Evolutionary conservation across 1,284 basidiomycete genomes (phyloP).

Genomic region (Stygiomarasmius scandens): DNA sequence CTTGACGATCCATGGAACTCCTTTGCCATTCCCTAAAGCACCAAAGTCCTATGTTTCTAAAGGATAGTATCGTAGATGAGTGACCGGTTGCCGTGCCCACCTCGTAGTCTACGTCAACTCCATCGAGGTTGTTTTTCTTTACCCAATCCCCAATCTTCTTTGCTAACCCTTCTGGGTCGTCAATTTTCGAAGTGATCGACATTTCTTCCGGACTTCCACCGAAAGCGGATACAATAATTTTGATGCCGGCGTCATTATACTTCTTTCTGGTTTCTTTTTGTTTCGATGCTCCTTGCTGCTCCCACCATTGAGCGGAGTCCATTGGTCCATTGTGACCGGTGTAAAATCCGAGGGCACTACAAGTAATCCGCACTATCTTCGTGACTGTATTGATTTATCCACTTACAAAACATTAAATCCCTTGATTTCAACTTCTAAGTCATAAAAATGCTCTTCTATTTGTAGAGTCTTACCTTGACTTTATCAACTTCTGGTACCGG

Average conservation of each 20-base stretch:
- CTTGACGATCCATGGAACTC: slow-evolving; percentile 1
- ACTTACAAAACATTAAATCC: slow-evolving; percentile 2
- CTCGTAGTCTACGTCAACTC: slow-evolving; percentile 12
- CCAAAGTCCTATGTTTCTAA: neutral
- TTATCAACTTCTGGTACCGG: neutral
- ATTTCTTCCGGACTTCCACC: neutral
- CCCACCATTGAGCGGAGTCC: slow-evolving; percentile 3
- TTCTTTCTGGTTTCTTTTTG: neutral
- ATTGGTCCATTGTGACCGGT: neutral
- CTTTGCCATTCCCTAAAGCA: slow-evolving; percentile 5
- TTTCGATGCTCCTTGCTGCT: neutral
- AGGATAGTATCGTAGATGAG: neutral
- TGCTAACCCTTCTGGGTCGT: neutral
- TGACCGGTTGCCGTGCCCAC: neutral
- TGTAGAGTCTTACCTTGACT: neutral
- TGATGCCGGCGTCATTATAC: slow-evolving; percentile 6
- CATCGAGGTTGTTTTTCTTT: neutral
- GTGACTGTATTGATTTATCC: too few relatives aligned
- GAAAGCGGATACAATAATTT: slow-evolving; percentile 10
- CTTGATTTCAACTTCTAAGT: neutral
- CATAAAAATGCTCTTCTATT: neutral
- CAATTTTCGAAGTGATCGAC: neutral
- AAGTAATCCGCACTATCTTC: neutral
- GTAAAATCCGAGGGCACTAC: neutral
- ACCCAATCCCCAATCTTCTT: slow-evolving; percentile 6